These are phyloP conservation scores for Guyanaporus albipodus DNA, from an alignment of 768 basidiomycete species.

Conservation along the genomic window DNA sequence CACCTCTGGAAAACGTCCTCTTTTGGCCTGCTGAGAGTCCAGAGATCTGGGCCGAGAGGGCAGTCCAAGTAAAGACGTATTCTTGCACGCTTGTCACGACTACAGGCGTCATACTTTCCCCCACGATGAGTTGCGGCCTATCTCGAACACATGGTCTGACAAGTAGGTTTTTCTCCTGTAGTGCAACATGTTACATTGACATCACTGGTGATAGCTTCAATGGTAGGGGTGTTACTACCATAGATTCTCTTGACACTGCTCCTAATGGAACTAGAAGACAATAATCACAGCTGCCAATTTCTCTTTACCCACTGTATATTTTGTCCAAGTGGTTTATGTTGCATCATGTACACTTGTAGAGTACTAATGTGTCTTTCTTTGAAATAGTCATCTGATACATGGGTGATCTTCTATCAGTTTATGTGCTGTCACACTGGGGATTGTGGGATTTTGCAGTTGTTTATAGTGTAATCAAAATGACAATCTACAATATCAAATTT, in stretches of 20 bases:
- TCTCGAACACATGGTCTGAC: conserved; percentile 45
- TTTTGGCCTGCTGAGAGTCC: conserved; percentile 29
- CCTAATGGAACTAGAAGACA: conserved; percentile 67
- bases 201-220: conserved; percentile 54
- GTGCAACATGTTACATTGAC: background rate
- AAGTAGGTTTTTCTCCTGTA: conserved; percentile 43
- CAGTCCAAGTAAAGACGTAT: conserved; percentile 58
- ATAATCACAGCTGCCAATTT: conserved; percentile 51
- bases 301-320: conserved; percentile 38
- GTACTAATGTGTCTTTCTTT: conserved; percentile 53
- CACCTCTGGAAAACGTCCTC: conserved; percentile 12
- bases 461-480: no score
- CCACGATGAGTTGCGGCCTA: conserved; percentile 58
- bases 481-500: no score
- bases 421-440: conserved; percentile 81
- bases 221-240: conserved; percentile 72
- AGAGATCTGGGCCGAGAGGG: conserved; percentile 48
- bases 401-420: conserved; percentile 81
- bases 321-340: background rate
- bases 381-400: conserved; percentile 90
- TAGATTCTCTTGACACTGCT: conserved; percentile 88
- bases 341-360: conserved; percentile 11
- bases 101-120: conserved; percentile 61
- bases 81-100: conserved; percentile 62
- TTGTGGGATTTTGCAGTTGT: no score